phyloP scores from a whole-genome alignment of 2,329 filamentous ascomycete species.

The Colletotrichum limetticola region DNA sequence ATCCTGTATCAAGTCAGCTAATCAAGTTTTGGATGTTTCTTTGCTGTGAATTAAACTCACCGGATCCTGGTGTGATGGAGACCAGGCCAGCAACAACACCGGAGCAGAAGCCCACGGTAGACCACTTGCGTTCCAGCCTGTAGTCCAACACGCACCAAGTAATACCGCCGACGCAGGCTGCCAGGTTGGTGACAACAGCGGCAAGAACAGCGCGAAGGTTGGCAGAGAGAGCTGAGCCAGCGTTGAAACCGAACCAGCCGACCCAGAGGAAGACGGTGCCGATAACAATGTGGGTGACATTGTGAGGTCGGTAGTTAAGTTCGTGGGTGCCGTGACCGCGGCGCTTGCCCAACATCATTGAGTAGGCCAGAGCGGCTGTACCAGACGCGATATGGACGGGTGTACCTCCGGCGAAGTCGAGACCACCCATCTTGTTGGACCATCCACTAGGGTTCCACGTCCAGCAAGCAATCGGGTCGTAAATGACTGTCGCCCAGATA shows the following conservation, averaged over 20 bases:
- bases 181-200: slow-evolving; percentile 85
- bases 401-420: slow-evolving; percentile 91
- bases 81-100: slow-evolving; percentile 90
- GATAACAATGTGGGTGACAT: slow-evolving; percentile 91
- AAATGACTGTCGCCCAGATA: slow-evolving; percentile 89
- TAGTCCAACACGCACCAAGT: slow-evolving; percentile 93
- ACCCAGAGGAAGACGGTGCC: slow-evolving; percentile 96
- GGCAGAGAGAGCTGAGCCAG: slow-evolving; percentile 82
- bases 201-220: slow-evolving; percentile 90
- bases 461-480: slow-evolving; percentile 95
- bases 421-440: slow-evolving; percentile 81
- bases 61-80: slow-evolving; percentile 88
- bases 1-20: slow-evolving; percentile 54
- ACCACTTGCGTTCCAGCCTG: slow-evolving; percentile 90
- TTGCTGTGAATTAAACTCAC: slow-evolving; percentile 47
- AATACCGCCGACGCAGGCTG: slow-evolving; percentile 85
- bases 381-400: slow-evolving; percentile 91
- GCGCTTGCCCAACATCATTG: slow-evolving; percentile 89
- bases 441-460: slow-evolving; percentile 90
- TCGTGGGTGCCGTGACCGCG: slow-evolving; percentile 87
- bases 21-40: neutral
- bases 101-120: slow-evolving; percentile 92
- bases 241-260: slow-evolving; percentile 96
- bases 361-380: slow-evolving; percentile 86
- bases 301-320: slow-evolving; percentile 92